Evolutionary conservation across 83 land plant species (phyloP), one percentile per base, ranked within the genome.

Genomic region (Picea engelmannii): DNA sequence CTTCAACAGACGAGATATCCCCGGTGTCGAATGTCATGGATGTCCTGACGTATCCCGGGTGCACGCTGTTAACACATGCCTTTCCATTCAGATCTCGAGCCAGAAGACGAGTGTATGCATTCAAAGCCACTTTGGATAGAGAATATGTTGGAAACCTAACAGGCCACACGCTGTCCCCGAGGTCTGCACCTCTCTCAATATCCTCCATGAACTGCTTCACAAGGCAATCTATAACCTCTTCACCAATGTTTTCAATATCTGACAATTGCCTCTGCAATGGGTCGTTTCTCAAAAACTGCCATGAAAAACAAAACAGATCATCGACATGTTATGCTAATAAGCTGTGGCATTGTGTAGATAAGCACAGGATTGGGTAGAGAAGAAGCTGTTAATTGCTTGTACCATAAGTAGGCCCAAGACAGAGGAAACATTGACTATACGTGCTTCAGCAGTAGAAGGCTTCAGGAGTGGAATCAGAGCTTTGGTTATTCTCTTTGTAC

Each of bases 11-110:
- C 0, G 87, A 80, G 78, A 87, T 49, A 52, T 59, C 70, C 15
- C 95, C 95, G 4, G 82, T 55, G 25, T 87, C 58, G 62, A 69
- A 74, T 18, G 84, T 90, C 68, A 93, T 78, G 40, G 87, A 86
- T 11, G 95, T 93, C 23, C 85, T 75, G 8, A 88, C 89, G 71
- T 38, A 91, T 8, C 95, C 95, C 2, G 93, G 93, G 52, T 81
- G 83, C 42, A 89, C 93, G 77, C 91, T 81, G 76, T 93, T 93
- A 24, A 89, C 88, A 16, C 64, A 80, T 44, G 91, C 62, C 31
- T 59, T 78, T 18, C 67, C 69, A 7, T 62, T 40, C 65, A 62
- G 5, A 13, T 27, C 52, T 66, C 38, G 80, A 12, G 40, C 68
- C 49, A 80, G 8, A n/a, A 80, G 24, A n/a, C 77, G 20, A 20